A percentile compares a stretch with the other conserved stretches of the same genome.
Conservation (phyloP, 2,329 filamentous ascomycete species). For the Aulographum hederae region DNA sequence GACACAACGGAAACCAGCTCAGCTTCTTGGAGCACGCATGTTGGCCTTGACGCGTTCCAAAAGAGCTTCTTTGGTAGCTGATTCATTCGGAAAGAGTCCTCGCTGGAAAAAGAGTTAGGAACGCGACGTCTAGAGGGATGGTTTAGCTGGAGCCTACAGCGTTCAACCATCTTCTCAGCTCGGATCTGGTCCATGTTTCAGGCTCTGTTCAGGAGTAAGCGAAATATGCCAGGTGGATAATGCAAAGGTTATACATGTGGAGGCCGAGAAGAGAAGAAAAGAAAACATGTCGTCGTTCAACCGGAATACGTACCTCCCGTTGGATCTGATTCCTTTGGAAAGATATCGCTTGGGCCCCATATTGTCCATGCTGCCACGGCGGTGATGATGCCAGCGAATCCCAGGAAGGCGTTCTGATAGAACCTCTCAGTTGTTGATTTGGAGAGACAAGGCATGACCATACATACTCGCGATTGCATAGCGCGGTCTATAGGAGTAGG, state of each 20-base stretch:
- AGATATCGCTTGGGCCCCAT: slow-evolving; percentile 62
- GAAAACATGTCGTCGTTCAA: no score
- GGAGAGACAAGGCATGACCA: slow-evolving; percentile 6
- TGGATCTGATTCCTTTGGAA: slow-evolving; percentile 59
- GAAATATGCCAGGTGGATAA: no score
- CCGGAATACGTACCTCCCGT: slow-evolving; percentile 41
- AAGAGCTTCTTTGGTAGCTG: slow-evolving; percentile 43
- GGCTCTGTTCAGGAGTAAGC: slow-evolving; percentile 43
- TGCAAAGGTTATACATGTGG: no score
- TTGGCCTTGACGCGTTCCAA: slow-evolving; percentile 53
- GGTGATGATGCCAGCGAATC: slow-evolving; percentile 62
- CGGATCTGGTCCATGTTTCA: slow-evolving; percentile 57
- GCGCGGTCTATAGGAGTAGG: slow-evolving; percentile 31
- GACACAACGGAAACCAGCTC: no score
- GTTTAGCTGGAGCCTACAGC: slow-evolving; percentile 41
- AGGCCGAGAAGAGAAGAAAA: no score
- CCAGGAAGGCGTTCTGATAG: slow-evolving; percentile 16
- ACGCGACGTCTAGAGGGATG: slow-evolving; percentile 4
- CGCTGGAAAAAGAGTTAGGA: slow-evolving; percentile 27
- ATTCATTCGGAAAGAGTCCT: slow-evolving; percentile 39
- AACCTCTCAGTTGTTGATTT: not conserved
- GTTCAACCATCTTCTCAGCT: slow-evolving; percentile 65
- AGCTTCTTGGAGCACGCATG: slow-evolving; percentile 36
- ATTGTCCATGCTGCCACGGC: slow-evolving; percentile 71
- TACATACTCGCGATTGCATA: slow-evolving; percentile 22